Evolutionary conservation across 139 green algal species (phyloP).

Genomic region (Yamagishiella unicocca): DNA sequence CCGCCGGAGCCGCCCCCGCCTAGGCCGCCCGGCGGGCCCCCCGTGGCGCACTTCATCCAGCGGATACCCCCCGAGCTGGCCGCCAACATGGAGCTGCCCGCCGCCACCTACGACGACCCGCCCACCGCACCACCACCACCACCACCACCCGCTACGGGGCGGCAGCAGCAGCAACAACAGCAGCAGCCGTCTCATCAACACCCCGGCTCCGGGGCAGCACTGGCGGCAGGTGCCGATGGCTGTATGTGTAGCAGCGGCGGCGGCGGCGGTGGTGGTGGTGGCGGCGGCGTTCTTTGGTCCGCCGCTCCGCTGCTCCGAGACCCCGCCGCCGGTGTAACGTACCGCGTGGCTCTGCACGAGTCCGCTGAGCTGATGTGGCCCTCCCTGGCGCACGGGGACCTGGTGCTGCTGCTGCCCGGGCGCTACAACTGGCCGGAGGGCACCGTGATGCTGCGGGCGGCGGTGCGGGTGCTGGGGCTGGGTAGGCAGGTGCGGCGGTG

Average conservation of each 20-base stretch:
- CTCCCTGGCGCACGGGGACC: conserved; percentile 33
- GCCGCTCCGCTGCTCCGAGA: conserved; percentile 22
- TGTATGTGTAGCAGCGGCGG: neutral
- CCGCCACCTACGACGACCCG: neutral
- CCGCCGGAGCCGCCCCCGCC: conserved; percentile 1
- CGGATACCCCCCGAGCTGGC: conserved; percentile 36
- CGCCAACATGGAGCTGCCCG: conserved; percentile 14
- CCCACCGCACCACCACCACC: neutral
- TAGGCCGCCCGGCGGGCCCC: neutral
- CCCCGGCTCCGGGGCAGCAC: no score
- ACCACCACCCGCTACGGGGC: neutral
- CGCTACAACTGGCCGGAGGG: conserved; percentile 53
- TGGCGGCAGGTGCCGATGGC: no score
- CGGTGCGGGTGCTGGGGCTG: conserved; percentile 28
- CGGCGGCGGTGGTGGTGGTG: neutral
- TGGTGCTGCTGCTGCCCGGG: conserved; percentile 54
- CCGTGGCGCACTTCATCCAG: conserved; percentile 36
- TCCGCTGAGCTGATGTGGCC: conserved; percentile 36
- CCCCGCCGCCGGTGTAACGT: neutral
- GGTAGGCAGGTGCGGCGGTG: neutral
- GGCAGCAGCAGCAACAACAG: neutral
- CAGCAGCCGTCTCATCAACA: neutral
- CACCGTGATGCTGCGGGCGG: conserved; percentile 7
- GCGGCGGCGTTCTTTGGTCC: neutral
- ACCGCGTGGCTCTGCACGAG: neutral